These are phyloP conservation scores for Aphanomyces euteiches DNA, from an alignment of 352 stramenopile species.

Conservation along the genomic window DNA sequence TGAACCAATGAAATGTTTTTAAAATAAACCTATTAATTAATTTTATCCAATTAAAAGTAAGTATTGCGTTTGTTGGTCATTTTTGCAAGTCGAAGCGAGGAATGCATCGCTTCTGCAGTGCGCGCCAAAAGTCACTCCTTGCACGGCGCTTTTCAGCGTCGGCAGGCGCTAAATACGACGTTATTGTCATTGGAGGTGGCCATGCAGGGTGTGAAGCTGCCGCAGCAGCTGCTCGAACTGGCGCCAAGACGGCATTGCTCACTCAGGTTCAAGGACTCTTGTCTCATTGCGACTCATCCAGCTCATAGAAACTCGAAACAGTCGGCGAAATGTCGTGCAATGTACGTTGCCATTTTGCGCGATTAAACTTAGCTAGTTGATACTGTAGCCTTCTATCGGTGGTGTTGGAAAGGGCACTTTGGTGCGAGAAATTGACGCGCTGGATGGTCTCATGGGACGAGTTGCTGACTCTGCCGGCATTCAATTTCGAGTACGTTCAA, in stretches of 20 bases:
- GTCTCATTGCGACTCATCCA: background rate
- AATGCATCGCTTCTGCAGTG: conserved; percentile 6
- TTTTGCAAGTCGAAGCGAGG: no score
- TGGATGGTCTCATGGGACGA: conserved; percentile 96
- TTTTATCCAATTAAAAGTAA: no score
- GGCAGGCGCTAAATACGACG: conserved; percentile 46
- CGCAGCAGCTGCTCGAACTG: conserved; percentile 75
- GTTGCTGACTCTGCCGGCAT: conserved; percentile 94
- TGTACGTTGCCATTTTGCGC: conserved; percentile 43
- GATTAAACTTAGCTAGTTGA: conserved; percentile 13
- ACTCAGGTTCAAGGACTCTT: conserved; percentile 59
- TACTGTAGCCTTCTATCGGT: conserved; percentile 90
- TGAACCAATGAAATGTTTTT: no score
- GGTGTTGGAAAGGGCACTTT: conserved; percentile 98
- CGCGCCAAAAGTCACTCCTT: background rate
- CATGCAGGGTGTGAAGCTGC: conserved; percentile 91
- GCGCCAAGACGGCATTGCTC: conserved; percentile 91
- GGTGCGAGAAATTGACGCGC: conserved; percentile 96
- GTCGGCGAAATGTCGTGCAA: conserved; percentile 99
- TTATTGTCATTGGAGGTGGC: conserved; percentile 89
- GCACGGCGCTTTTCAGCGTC: background rate
- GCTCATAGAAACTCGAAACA: conserved; percentile 84
- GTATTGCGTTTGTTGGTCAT: no score
- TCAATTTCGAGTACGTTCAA: conserved; percentile 79
- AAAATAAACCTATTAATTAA: no score